Base-by-base conservation (phyloP, 2,329 filamentous ascomycete genomes). In the Leptographium wingfieldii region DNA sequence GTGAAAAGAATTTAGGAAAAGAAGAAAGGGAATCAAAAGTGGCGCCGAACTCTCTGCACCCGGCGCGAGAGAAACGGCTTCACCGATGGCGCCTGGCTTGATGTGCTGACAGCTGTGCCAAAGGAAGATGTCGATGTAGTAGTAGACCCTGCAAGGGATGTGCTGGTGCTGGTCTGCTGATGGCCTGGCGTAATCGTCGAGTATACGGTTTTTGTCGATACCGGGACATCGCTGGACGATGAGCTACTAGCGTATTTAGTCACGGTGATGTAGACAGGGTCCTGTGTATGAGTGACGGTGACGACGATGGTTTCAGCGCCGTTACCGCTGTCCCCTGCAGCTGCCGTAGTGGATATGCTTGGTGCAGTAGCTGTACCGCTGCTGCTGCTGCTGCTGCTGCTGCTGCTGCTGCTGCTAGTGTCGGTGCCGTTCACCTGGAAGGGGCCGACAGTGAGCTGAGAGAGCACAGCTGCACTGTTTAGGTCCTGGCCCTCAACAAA, bases 401-500 rank as follows among this genome's bases (percentile, higher is more conserved):
- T 64, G 63, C n/a, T 65, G 66, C 62, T 55, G 14, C 14, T 16
- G 38, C 63, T 59, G 49, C 60, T 61, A 29, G 54, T 57, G 27
- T 59, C 61, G 19, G 60, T 67, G 46, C 49, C 43, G 51, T 5
- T 40, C 51, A 81, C 76, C 57, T 76, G 69, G 64, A 75, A 81
- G 66, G 73, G 72, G 62, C 70, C 73, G 40, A 64, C 62, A 12
- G 59, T 61, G 67, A 80, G 74, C 70, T 81, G 77, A 4, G 66
- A 66, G 61, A 73, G 66, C 63, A 80, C 74, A 53, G 74, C 79
- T 31, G 72, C 73, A 59, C 67, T 69, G 67, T 74, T 74, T 59
- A 76, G 69, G 66, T 77, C 70, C 60, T 74, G 72, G 52, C 72
- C 66, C 2, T 69, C 61, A 56, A 69, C 65, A 61, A 72, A 79